phyloP scores from a whole-genome alignment of 805 yeast species.

The Monosporozyma servazzii region DNA sequence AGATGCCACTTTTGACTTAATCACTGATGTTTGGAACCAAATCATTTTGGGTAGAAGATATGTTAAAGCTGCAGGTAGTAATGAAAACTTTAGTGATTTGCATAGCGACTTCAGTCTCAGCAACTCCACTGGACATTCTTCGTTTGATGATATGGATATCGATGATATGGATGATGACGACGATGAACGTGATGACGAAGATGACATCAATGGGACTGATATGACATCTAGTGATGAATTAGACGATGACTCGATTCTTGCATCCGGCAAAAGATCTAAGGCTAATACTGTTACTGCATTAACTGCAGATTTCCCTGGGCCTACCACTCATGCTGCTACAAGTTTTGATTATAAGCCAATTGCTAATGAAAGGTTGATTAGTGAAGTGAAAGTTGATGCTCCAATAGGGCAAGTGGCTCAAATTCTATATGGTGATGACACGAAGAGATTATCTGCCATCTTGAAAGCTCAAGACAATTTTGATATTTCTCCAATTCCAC shows the following conservation, averaged over 20 bases:
- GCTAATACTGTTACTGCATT: constrained; percentile 24
- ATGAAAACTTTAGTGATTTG: constrained; percentile 24
- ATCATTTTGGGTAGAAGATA: constrained; percentile 53
- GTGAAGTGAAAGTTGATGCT: constrained; percentile 46
- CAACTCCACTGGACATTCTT: not conserved
- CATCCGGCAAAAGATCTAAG: constrained; percentile 11
- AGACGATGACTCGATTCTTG: constrained; percentile 4
- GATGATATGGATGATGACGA: constrained; percentile 25
- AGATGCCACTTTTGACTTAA: constrained; percentile 43
- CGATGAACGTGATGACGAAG: constrained; percentile 18
- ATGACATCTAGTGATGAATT: constrained; percentile 30
- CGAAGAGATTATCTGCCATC: constrained; percentile 35
- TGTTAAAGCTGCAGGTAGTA: constrained; percentile 21
- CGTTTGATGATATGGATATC: constrained; percentile 6
- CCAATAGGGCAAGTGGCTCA: constrained; percentile 60
- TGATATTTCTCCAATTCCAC: constrained; percentile 44
- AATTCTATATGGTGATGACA: constrained; percentile 56
- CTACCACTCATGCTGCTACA: constrained; percentile 43
- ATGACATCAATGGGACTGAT: constrained; percentile 17
- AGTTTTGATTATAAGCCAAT: constrained; percentile 35
- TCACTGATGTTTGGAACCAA: constrained; percentile 57
- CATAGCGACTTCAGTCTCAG: not conserved
- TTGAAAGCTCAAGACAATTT: constrained; percentile 54
- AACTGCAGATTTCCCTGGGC: constrained; percentile 24
- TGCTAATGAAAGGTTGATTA: constrained; percentile 45